Base-by-base conservation (phyloP, 495 filamentous ascomycete genomes). In the Apodospora peruviana region DNA sequence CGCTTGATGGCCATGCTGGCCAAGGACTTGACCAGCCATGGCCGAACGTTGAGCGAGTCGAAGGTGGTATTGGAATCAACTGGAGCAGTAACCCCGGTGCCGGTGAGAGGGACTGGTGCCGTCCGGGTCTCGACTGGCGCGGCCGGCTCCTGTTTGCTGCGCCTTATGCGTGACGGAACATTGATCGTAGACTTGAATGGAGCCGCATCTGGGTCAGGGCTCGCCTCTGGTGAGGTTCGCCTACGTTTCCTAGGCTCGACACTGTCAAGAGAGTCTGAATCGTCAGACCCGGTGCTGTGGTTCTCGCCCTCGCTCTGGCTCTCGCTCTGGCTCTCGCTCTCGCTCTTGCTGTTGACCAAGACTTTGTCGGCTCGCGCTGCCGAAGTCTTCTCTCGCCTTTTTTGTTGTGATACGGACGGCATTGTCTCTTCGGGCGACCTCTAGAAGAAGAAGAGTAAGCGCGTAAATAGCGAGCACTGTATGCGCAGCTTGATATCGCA, bases 21-120 rank as follows among this genome's bases (percentile, higher is more conserved):
- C 43, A 98, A 75, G 2, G 91, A 89, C 42, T 82, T 79, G n/a
- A 90, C 79, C 8, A 98, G 82, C 93, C 93, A 97, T 66, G 86
- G 90, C 37, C 83, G 76, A 2, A 97, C 81, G 14, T 80, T 76
- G 27, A 98, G 65, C 10, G 76, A 76, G 17, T 84, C 78, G 58
- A 98, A 98, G 18, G 77, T 88, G 4, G 80, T 79, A 51, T 77
- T 71, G 40, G 66, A 65, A 43, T 79, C 70, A 24, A 68, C 51
- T 1, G 72, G 72, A 23, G 66, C 71, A 10, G 62, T 55, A 35
- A 69, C 55, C 20, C 49, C 52, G 18, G 53, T 44, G 34, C n/a
- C 9, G 11, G 38, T 40, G 41, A 12, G 46, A n/a, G n/a, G n/a
- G n/a, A n/a, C n/a, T n/a, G n/a, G n/a, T n/a, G n/a, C n/a, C n/a